Evolutionary conservation across 345 rosid genomes (phyloP), one percentile per base, ranked within the genome.

Genomic region (Lepidium didymum): DNA sequence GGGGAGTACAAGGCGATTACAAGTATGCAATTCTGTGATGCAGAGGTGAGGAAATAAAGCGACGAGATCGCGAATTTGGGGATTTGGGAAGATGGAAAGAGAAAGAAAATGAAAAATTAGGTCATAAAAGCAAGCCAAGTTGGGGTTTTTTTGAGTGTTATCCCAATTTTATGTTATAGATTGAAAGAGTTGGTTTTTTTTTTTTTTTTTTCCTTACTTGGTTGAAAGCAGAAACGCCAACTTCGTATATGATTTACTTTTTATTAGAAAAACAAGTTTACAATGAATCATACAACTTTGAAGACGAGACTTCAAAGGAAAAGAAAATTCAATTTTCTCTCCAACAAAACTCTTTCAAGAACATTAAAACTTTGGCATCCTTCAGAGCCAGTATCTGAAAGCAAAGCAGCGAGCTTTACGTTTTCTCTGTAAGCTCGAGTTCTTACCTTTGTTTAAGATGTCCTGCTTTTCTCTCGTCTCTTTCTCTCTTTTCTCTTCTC

Each of bases 361-460:
- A 16, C 8, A 45, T 29, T 23, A 6, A 15, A 47, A 9, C 18
- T 35, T 8, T 25, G 7, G 12, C 21, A 29, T 52, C 14, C 57
- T 67, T 67, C 47, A 75, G 59, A 67, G 73, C 71, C 79, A 53
- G 1, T 55, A 70, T 9, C 55, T 70, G 33, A 76, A 69, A 64
- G 63, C 72, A 49, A 67, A 76, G 75, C 75, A 69, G 1, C 60
- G 46, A 46, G 29, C 19, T 34, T 52, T 62, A 53, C 60, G 43
- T 53, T 67, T 68, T 15, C 40, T 67, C 41, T 31, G 61, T 62
- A 53, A 34, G 27, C 56, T 73, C 55, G 52, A 18, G 10, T 27
- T 59, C 42, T 40, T 64, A 19, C 65, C 59, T 8, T 55, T 38
- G 34, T 52, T 65, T 64, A 56, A 29, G 12, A 15, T 25, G 0